Evolutionary conservation across 768 basidiomycete genomes (phyloP), one percentile per base, ranked within the genome.

Genomic region (Termitomyces bulborhizus): DNA sequence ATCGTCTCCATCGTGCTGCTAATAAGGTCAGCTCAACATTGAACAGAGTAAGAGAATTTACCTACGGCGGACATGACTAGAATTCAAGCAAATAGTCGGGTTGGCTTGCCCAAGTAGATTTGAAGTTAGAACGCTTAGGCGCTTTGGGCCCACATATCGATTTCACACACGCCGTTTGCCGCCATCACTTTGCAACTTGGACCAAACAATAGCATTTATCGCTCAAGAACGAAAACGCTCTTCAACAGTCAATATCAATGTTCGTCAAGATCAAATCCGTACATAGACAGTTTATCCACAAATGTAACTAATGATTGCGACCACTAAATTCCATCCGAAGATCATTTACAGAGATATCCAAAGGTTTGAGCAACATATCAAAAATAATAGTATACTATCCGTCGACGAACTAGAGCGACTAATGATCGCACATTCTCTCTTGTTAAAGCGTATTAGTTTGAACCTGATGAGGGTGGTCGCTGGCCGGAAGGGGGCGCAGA

Each of bases 81-180:
- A 48, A 56, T 53, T 47, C 57, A 59, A 27, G 15, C 57, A 58
- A 51, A 54, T 58, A 62, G 59, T 59, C 2, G 55, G 59, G 67
- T 62, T 63, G 71, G 53, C 52, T 59, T 55, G 49, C 52, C 16
- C 44, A 29, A 45, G 44, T 29, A 27, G 49, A 50, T 27, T 29
- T 27, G 32, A 18, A 24, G 31, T 11, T 16, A 15, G 8, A 39
- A 41, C 45, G 43, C 55, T 60, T 21, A 21, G 1, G 26, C 9
- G 34, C n/a, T 21, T 21, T 21, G 29, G 31, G 31, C 31, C 31
- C 31, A 8, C 34, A 34, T 34, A 84, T 84, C 80, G 84, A 86
- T 87, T 85, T 88, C 84, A 65, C 85, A 88, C 85, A 84, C 75
- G 76, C 75, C 60, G 54, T 65, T 74, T 75, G 74, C 78, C 77